Evolutionary conservation across 2,329 filamentous ascomycete species (phyloP).

Genomic region (Pseudogymnoascus sp.): DNA sequence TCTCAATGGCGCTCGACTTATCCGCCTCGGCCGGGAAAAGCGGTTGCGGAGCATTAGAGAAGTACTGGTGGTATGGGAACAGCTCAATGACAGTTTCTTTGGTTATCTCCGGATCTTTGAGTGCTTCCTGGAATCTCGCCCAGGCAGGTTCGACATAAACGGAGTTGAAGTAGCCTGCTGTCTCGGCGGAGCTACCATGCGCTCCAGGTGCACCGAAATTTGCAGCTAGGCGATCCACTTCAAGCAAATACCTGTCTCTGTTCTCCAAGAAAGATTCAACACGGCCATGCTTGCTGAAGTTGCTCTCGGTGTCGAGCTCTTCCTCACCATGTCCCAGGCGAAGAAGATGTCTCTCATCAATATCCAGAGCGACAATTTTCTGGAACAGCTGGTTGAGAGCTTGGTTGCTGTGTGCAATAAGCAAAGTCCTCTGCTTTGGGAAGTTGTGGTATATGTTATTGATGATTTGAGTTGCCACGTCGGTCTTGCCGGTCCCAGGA

Average conservation of each 20-base stretch:
- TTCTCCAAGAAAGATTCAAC: conserved; percentile 84
- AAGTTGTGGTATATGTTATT: conserved; percentile 99
- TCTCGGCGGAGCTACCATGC: conserved; percentile 95
- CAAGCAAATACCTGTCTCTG: conserved; percentile 63
- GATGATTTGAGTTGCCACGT: conserved; percentile 96
- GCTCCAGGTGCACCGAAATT: conserved; percentile 83
- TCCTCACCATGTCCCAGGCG: conserved; percentile 93
- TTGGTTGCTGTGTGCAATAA: conserved; percentile 96
- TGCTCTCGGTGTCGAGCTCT: conserved; percentile 75
- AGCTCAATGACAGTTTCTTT: conserved; percentile 55
- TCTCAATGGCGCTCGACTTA: conserved; percentile 61
- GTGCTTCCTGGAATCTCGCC: conserved; percentile 68
- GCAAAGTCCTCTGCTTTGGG: conserved; percentile 78
- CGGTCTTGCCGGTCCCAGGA: conserved; percentile 96
- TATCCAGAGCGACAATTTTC: conserved; percentile 93
- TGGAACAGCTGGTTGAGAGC: conserved; percentile 95
- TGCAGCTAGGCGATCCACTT: conserved; percentile 77
- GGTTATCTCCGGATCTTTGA: conserved; percentile 47
- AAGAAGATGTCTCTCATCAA: conserved; percentile 87
- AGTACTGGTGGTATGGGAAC: conserved; percentile 86
- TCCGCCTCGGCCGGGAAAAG: conserved; percentile 62
- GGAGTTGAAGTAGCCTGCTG: conserved; percentile 89
- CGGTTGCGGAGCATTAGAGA: conserved; percentile 76
- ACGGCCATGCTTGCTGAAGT: conserved; percentile 87
- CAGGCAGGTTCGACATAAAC: conserved; percentile 86